Base-by-base conservation (phyloP, 192 early-diverging fungal genomes). In the Coemansia furcata region DNA sequence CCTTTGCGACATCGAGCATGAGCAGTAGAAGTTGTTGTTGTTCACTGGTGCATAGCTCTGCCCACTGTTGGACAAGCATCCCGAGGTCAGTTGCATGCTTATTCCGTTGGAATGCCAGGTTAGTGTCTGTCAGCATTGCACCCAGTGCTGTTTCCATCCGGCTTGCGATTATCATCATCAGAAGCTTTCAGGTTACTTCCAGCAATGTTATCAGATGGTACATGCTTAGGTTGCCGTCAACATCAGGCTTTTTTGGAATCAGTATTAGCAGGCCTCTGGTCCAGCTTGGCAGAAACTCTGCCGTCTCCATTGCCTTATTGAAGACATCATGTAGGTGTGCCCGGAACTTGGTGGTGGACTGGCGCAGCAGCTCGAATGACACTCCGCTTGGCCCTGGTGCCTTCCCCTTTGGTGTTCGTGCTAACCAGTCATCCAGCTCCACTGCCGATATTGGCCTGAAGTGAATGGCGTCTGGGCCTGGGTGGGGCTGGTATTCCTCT, bases 311-410 rank as follows among this genome's bases (percentile, higher is more conserved):
- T 23, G 42, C 57, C 14, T 21, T 10, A 55, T 60, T 67, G 39
- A 36, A 43, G 0, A 12, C 6, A 1, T 0, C 33, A 2, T 15
- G n/a, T 10, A 67, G 21, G 30, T 38, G 30, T 8, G 17, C 30
- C 30, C 40, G 4, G 26, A 60, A n/a, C 19, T 5, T 12, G 47
- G 15, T 2, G 8, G 37, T 40, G 2, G 32, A 32, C 40, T 8
- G 1, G 11, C 38, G 17, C 38, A 67, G 55, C 32, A 58, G 0
- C 17, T 67, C 65, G 30, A 57, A 58, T 1, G 35, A 17, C 14
- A 67, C 42, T 0, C 65, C 55, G 33, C 57, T 60, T 19, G 15
- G 55, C 4, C 64, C 52, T 0, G 64, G 57, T 3, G 57, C 66
- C 21, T 66, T 66, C 17, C 19, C 17, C 33, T 35, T 15, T 1